phyloP scores from a whole-genome alignment of 257 asterid species.

The Gardenia jasminoides region DNA sequence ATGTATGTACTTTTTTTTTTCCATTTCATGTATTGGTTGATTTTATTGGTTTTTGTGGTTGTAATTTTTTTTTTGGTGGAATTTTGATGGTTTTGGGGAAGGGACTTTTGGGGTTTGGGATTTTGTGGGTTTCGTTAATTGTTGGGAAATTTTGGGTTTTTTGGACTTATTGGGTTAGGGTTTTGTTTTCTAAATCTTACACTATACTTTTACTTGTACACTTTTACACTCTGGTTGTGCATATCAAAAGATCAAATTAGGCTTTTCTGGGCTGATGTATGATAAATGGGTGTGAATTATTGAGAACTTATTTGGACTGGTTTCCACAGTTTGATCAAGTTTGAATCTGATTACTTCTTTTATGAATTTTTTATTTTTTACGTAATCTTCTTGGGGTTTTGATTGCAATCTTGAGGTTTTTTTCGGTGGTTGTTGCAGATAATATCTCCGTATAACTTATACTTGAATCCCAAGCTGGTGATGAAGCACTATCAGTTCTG shows the following conservation, averaged over 20 bases:
- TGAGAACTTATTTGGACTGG: not conserved
- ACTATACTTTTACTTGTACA: not conserved
- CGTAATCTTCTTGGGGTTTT: not conserved
- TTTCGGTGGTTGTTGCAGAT: conserved; percentile 58
- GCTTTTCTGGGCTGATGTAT: not conserved
- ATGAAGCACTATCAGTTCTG: conserved; percentile 85
- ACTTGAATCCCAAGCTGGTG: conserved; percentile 89
- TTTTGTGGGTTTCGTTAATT: not conserved
- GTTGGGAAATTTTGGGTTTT: not conserved
- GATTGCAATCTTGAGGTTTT: conserved; percentile 13
- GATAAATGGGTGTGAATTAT: not conserved
- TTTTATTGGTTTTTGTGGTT: not conserved
- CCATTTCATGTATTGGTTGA: not conserved
- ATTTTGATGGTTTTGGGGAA: not conserved
- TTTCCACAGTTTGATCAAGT: not conserved
- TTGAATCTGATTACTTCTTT: not conserved
- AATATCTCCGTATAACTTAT: conserved; percentile 89
- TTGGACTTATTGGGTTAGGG: not conserved
- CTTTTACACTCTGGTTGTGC: not conserved
- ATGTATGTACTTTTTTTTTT: conserved; percentile 38
- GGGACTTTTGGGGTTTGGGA: too few species aligned
- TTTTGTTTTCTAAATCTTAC: not conserved
- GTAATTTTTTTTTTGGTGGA: not conserved
- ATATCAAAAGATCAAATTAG: not conserved
- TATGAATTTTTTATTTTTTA: too few species aligned